These are phyloP conservation scores for Sideroxylon spinosum DNA, from an alignment of 179 eudicot genomes.

Conservation along the genomic window DNA sequence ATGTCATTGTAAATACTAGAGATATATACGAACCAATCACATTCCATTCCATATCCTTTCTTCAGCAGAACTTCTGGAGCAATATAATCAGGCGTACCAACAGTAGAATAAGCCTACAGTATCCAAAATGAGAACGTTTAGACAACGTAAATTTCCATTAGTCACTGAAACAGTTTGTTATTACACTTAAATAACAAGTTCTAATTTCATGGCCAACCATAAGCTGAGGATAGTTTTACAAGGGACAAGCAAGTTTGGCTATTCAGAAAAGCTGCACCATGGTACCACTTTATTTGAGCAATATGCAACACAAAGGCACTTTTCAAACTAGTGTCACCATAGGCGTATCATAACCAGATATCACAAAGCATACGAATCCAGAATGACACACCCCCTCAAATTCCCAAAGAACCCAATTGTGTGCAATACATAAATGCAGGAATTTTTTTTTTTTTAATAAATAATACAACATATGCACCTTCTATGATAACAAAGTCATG, in stretches of 20 bases:
- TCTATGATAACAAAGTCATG: background rate
- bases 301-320: background rate
- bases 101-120: constrained; percentile 84
- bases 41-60: constrained; percentile 88
- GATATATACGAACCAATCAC: constrained; percentile 58
- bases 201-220: background rate
- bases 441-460: no score
- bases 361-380: constrained; percentile 8
- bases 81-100: constrained; percentile 92
- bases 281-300: background rate
- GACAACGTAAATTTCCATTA: background rate
- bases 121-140: constrained; percentile 20
- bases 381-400: background rate
- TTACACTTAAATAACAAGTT: background rate
- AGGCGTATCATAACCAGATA: background rate
- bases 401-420: constrained; percentile 3
- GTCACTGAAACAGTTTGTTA: constrained; percentile 12
- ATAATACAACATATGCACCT: background rate
- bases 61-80: constrained; percentile 88
- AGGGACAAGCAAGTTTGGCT: background rate
- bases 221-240: constrained; percentile 1
- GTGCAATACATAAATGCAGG: background rate
- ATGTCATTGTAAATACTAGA: background rate
- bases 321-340: background rate
- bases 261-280: background rate